Conservation (phyloP, 106 monocot genomes). For the Dioscorea dumetorum region DNA sequence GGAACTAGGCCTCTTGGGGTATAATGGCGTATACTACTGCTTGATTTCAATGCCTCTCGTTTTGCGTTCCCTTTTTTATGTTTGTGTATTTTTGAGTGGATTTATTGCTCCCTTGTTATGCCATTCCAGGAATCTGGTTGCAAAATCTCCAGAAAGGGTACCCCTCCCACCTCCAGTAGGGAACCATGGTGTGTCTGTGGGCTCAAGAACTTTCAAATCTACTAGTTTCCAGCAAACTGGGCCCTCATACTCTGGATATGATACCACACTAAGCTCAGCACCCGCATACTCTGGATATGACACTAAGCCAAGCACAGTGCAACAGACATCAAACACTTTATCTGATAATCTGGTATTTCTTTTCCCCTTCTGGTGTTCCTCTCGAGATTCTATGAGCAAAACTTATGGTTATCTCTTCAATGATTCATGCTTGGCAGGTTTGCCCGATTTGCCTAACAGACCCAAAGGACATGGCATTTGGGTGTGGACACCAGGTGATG, state of each 20-base stretch:
- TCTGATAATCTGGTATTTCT: conserved; percentile 27
- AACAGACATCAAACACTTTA: conserved; percentile 15
- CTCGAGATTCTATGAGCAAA: background rate
- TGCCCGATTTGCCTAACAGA: conserved; percentile 82
- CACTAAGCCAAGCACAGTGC: conserved; percentile 9
- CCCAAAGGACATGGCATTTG: conserved; percentile 80
- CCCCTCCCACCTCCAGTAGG: conserved; percentile 63
- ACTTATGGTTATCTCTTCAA: background rate
- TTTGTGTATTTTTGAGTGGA: background rate
- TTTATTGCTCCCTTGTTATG: background rate
- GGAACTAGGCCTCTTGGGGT: conserved; percentile 83
- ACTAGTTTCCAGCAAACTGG: conserved; percentile 30
- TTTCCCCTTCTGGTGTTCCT: background rate
- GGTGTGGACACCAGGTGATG: conserved; percentile 89
- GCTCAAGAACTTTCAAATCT: conserved; percentile 23
- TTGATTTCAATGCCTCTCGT: background rate
- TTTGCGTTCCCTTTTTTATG: background rate
- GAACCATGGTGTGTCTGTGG: conserved; percentile 15
- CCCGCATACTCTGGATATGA: background rate
- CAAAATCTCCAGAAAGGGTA: conserved; percentile 63
- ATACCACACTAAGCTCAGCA: conserved; percentile 24
- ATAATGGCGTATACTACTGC: conserved; percentile 5
- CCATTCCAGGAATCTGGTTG: conserved; percentile 22
- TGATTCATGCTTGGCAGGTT: conserved; percentile 27
- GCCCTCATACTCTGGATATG: conserved; percentile 23